A percentile compares a stretch with the other conserved stretches of the same genome.
Conservation (phyloP, 1,284 basidiomycete genomes). For the Pterula multifida region DNA sequence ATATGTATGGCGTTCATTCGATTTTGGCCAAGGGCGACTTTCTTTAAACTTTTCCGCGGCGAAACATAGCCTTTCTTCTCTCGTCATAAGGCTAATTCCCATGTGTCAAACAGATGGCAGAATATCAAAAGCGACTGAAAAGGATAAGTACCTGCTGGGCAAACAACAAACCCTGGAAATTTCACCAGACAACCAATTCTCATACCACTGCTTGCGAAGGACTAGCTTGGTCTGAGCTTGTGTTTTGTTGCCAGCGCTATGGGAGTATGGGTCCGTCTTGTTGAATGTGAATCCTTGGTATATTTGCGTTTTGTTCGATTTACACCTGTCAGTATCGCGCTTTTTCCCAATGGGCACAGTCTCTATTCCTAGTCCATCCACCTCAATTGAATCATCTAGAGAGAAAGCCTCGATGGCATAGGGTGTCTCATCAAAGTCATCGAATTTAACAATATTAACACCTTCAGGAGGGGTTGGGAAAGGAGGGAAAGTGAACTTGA, state of each 20-base stretch:
- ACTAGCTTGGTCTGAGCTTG: neutral
- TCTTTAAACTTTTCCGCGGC: neutral
- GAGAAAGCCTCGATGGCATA: neutral
- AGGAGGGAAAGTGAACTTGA: neutral
- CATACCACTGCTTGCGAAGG: neutral
- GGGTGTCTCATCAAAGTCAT: neutral
- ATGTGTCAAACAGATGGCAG: no score
- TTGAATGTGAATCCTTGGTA: neutral
- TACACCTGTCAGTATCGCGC: neutral
- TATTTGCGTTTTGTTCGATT: neutral
- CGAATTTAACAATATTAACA: neutral
- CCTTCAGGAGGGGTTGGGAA: conserved; percentile 1
- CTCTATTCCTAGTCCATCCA: neutral
- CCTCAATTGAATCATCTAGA: neutral
- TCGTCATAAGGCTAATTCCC: neutral
- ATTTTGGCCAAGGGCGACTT: neutral
- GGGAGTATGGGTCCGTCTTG: neutral
- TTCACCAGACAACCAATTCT: neutral
- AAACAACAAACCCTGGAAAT: neutral
- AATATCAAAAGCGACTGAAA: no score
- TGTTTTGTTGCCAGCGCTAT: neutral
- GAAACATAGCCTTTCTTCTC: neutral
- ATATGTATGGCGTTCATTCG: neutral
- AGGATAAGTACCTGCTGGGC: neutral
- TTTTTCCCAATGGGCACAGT: neutral